These are phyloP conservation scores for Vigna unguiculata DNA, from an alignment of 306 rosid genomes.

Conservation along the genomic window DNA sequence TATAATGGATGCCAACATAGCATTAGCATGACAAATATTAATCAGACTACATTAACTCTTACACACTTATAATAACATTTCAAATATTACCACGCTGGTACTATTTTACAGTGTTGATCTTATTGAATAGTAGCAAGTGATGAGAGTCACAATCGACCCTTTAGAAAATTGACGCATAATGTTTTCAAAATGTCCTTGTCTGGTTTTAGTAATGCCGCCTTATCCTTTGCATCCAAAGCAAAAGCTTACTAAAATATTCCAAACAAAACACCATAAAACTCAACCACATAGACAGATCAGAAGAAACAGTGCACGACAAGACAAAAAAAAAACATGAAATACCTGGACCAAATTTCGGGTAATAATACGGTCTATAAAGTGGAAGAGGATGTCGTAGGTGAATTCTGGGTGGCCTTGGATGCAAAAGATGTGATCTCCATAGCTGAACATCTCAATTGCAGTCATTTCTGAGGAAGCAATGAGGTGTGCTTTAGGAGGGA, in stretches of 20 bases:
- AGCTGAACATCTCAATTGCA: too few relatives aligned
- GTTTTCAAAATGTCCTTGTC: conserved; percentile 76
- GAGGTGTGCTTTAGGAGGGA: too few relatives aligned
- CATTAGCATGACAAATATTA: not conserved
- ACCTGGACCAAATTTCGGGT: conserved; percentile 60
- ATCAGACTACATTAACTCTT: too few relatives aligned
- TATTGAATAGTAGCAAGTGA: not conserved
- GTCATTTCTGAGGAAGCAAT: too few relatives aligned
- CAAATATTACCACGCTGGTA: not conserved
- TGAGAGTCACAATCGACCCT: conserved; percentile 44
- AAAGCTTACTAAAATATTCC: conserved; percentile 55
- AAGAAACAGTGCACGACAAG: not conserved
- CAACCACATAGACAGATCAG: too few relatives aligned
- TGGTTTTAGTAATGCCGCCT: conserved; percentile 58
- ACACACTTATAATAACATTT: too few relatives aligned
- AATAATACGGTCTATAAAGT: too few relatives aligned
- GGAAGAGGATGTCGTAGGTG: too few relatives aligned
- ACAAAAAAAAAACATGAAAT: too few relatives aligned
- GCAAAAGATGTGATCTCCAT: too few relatives aligned
- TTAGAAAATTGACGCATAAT: conserved; percentile 69
- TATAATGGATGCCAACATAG: not conserved
- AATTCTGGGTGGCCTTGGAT: too few relatives aligned
- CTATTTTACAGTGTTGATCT: not conserved
- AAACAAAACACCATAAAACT: not conserved
- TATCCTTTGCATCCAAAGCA: conserved; percentile 58